Evolutionary conservation across 164 flowering plant species (phyloP).

Genomic region (Vitis labrusca): DNA sequence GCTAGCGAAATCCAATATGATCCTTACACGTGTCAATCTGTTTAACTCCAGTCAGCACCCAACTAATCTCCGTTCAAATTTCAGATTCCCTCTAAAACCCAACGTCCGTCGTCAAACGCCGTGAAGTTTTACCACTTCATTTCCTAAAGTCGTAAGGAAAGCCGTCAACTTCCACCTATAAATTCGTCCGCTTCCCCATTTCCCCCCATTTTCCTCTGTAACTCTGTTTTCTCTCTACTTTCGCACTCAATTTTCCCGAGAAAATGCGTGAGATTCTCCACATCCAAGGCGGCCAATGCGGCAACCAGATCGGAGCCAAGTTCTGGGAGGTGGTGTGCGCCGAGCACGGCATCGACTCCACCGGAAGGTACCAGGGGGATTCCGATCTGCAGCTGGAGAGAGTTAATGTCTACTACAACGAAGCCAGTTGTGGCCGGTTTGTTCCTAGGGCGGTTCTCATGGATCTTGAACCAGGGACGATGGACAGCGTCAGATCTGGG

Average conservation of each 20-base stretch:
- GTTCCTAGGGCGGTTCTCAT: conserved; percentile 43
- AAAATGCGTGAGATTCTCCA: conserved; percentile 45
- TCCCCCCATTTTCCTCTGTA: background rate
- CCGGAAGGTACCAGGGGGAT: conserved; percentile 38
- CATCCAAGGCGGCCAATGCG: conserved; percentile 43
- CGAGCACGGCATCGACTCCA: conserved; percentile 30
- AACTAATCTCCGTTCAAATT: too few species aligned
- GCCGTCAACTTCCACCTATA: too few species aligned
- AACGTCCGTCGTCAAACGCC: too few species aligned
- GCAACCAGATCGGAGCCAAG: conserved; percentile 41
- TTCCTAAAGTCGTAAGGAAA: too few species aligned
- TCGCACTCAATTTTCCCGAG: background rate
- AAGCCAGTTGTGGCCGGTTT: conserved; percentile 39
- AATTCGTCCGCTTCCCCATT: background rate
- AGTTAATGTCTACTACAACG: conserved; percentile 45
- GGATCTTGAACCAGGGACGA: conserved; percentile 46
- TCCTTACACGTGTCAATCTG: too few species aligned
- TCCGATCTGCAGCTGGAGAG: conserved; percentile 37
- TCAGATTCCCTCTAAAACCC: too few species aligned
- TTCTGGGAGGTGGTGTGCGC: too few species aligned
- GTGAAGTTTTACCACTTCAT: too few species aligned
- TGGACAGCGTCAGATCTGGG: conserved; percentile 41
- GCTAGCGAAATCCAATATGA: too few species aligned
- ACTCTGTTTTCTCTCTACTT: background rate
- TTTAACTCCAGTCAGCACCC: too few species aligned